A percentile compares a stretch with the other conserved stretches of the same genome.
These are phyloP conservation scores for Fusarium tuaranense DNA, from an alignment of 2,329 filamentous ascomycete species.

Conservation along the genomic window DNA sequence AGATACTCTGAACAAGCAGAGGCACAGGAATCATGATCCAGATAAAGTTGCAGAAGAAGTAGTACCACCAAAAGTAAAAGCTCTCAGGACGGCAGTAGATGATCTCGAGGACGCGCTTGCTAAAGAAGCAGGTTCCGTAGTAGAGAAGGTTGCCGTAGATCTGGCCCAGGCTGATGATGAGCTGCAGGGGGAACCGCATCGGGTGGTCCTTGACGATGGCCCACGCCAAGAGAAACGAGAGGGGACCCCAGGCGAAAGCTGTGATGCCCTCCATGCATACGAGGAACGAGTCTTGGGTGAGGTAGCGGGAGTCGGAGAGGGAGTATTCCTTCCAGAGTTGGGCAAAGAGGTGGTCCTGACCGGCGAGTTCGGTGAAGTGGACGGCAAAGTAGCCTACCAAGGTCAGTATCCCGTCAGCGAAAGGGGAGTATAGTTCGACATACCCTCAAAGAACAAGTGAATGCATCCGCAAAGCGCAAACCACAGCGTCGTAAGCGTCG, in stretches of 20 bases:
- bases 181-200: constrained; percentile 61
- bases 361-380: constrained; percentile 56
- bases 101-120: constrained; percentile 52
- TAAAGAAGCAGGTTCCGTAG: constrained; percentile 60
- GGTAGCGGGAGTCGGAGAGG: constrained; percentile 67
- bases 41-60: constrained; percentile 62
- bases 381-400: constrained; percentile 60
- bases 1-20: constrained; percentile 47
- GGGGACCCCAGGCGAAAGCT: constrained; percentile 64
- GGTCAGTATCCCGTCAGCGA: not conserved
- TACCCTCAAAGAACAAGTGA: constrained; percentile 58
- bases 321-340: constrained; percentile 71
- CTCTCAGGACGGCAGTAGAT: constrained; percentile 63
- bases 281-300: constrained; percentile 64
- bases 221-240: constrained; percentile 61
- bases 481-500: constrained; percentile 76
- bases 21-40: constrained; percentile 64
- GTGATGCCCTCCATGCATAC: constrained; percentile 68
- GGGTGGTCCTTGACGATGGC: constrained; percentile 58
- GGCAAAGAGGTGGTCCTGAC: constrained; percentile 57
- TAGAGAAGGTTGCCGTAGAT: constrained; percentile 66
- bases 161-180: constrained; percentile 60
- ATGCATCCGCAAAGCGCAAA: constrained; percentile 76
- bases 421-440: not conserved
- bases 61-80: constrained; percentile 66